Percentiles rank a stretch among this genome's conserved stretches.
Evolutionary conservation across 2,329 filamentous ascomycete species (phyloP).

Genomic region (Colletotrichum lupini): DNA sequence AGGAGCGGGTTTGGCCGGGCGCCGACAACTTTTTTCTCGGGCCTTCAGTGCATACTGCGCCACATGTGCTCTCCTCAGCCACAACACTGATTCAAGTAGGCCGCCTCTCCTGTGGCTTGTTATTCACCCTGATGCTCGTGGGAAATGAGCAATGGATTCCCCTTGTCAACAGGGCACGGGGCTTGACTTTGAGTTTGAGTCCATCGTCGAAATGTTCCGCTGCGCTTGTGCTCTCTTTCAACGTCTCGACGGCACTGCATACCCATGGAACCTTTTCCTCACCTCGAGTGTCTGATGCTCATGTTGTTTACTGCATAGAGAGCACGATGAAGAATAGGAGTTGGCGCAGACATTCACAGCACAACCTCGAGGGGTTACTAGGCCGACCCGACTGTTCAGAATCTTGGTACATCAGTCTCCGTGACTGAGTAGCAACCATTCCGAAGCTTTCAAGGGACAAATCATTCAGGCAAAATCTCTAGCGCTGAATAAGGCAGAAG

Average conservation of each 20-base stretch:
- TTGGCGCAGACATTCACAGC: neutral
- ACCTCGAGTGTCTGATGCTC: neutral
- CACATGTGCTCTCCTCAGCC: neutral
- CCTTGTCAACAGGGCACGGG: neutral
- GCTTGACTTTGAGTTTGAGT: slow-evolving; percentile 17
- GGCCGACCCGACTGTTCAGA: neutral
- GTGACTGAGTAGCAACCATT: neutral
- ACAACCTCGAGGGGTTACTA: too few species aligned
- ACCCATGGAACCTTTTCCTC: neutral
- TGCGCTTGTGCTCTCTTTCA: slow-evolving; percentile 8
- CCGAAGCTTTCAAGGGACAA: neutral
- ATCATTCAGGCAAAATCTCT: neutral
- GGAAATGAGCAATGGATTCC: neutral
- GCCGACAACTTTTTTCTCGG: slow-evolving; percentile 7
- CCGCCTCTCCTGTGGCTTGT: too few species aligned
- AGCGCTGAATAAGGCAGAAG: neutral
- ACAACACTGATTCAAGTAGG: neutral
- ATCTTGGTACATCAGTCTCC: neutral
- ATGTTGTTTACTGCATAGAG: neutral
- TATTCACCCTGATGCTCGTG: too few species aligned
- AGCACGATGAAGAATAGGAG: neutral
- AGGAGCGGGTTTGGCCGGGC: slow-evolving; percentile 14
- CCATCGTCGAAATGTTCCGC: slow-evolving; percentile 17
- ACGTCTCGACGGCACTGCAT: neutral
- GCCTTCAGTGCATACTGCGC: neutral